phyloP scores from a whole-genome alignment of 2,329 filamentous ascomycete genomes.

The Penicillium occitanis region DNA sequence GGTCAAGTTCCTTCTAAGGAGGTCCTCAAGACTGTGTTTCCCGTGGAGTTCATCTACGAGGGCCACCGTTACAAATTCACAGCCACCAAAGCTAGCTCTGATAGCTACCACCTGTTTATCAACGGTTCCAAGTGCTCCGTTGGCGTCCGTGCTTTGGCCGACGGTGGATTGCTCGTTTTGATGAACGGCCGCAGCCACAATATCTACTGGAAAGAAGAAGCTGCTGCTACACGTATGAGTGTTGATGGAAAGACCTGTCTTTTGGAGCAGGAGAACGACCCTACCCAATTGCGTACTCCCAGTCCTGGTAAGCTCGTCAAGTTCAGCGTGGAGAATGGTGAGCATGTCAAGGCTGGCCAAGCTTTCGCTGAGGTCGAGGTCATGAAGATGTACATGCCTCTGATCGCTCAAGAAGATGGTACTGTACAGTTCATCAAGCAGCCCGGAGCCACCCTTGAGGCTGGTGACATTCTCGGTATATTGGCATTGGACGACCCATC shows the following conservation, averaged over 20 bases:
- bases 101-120: conserved; percentile 98
- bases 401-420: conserved; percentile 91
- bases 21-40: conserved; percentile 95
- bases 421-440: conserved; percentile 98
- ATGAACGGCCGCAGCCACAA: conserved; percentile 94
- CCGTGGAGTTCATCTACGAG: conserved; percentile 98
- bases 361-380: conserved; percentile 97
- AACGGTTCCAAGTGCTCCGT: conserved; percentile 96
- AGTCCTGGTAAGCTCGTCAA: conserved; percentile 98
- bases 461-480: conserved; percentile 97
- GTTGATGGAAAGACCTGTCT: conserved; percentile 98
- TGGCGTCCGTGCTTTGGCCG: conserved; percentile 86
- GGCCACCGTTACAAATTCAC: conserved; percentile 97
- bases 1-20: conserved; percentile 97
- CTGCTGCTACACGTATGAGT: conserved; percentile 89
- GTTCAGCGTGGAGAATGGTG: conserved; percentile 92
- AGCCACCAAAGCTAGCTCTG: conserved; percentile 82
- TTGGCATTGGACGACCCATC: conserved; percentile 91
- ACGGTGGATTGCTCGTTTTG: conserved; percentile 88
- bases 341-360: conserved; percentile 88
- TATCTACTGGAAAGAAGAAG: conserved; percentile 99
- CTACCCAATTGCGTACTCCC: conserved; percentile 90
- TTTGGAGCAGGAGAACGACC: conserved; percentile 98
- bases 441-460: conserved; percentile 94
- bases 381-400: conserved; percentile 99